A percentile compares a stretch with the other conserved stretches of the same genome.
These are phyloP conservation scores for Cryphonectria radicalis DNA, from an alignment of 2,329 filamentous ascomycete genomes.

Conservation along the genomic window DNA sequence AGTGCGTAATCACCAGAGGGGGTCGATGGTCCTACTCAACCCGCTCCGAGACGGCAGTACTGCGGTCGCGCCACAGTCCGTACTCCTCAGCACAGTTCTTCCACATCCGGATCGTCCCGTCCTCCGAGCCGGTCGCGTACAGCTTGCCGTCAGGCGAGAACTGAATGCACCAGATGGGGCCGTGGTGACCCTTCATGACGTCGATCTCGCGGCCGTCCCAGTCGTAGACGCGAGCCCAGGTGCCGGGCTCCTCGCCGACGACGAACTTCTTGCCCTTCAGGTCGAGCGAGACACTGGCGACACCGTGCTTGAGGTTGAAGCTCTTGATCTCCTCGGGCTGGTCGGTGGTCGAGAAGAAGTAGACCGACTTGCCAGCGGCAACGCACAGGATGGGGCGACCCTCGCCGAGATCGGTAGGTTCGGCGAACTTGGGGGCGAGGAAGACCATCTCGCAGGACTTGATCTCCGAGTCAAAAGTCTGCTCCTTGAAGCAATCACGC, in stretches of 20 bases:
- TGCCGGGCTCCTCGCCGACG: slow-evolving; percentile 88
- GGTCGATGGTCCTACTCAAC: slow-evolving; percentile 30
- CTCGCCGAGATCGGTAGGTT: slow-evolving; percentile 65
- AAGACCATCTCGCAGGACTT: slow-evolving; percentile 89
- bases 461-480: slow-evolving; percentile 81
- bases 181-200: slow-evolving; percentile 94
- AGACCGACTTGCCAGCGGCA: slow-evolving; percentile 90
- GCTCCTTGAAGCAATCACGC: slow-evolving; percentile 74
- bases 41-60: slow-evolving; percentile 32
- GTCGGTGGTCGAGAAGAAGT: slow-evolving; percentile 81
- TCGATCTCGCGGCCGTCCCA: slow-evolving; percentile 87
- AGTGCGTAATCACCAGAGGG: slow-evolving; percentile 22
- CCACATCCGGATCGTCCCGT: slow-evolving; percentile 95
- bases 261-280: slow-evolving; percentile 80
- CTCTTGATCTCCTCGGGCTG: slow-evolving; percentile 78
- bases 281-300: slow-evolving; percentile 89
- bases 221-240: slow-evolving; percentile 94
- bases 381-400: slow-evolving; percentile 80
- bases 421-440: slow-evolving; percentile 62
- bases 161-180: slow-evolving; percentile 93
- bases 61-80: slow-evolving; percentile 64
- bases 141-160: slow-evolving; percentile 96
- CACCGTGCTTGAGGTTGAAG: slow-evolving; percentile 78
- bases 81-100: slow-evolving; percentile 71
- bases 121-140: slow-evolving; percentile 95